Evolutionary conservation across 768 basidiomycete genomes (phyloP), one percentile per base, ranked within the genome.

Genomic region (Crucibulum laeve): DNA sequence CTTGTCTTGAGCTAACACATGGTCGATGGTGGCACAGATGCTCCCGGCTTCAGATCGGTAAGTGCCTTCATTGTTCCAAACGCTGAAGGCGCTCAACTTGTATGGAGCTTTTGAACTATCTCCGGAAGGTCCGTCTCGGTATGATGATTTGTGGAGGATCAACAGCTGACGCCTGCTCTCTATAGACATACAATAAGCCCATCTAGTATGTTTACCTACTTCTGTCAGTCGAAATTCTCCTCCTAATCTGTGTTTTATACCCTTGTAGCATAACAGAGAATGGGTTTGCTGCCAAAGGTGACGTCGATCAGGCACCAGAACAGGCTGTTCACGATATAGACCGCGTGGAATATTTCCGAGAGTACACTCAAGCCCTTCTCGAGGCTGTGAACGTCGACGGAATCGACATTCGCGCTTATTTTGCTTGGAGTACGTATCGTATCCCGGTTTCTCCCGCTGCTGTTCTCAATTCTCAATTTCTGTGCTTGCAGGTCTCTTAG

Each of bases 101-200:
- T 42, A 40, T 21, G 23, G 33, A 77, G 70, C 63, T 84, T 6
- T 67, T 84, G 38, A 81, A 80, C 57, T 84, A 86, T 58, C 60
- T 82, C 44, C 82, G 74, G 72, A 84, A 80, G 67, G 80, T 80
- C n/a, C n/a, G n/a, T n/a, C n/a, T n/a, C n/a, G n/a, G n/a, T n/a
- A n/a, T n/a, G n/a, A n/a, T n/a, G n/a, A n/a, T n/a, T n/a, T n/a
- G n/a, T n/a, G n/a, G n/a, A n/a, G n/a, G n/a, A n/a, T n/a, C n/a
- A n/a, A n/a, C n/a, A n/a, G n/a, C n/a, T n/a, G n/a, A n/a, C 21
- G 15, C 39, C 35, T 30, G 37, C 35, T 35, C 14, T 28, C 23
- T 33, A 1, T 35, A 68, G 64, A 64, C 62, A 6, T 70, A 70
- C 52, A 49, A 49, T 21, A 64, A 66, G 51, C 77, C 81, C 0